These are phyloP conservation scores for Debaryomyces udenii DNA, from an alignment of 1,139 yeast genomes.

Conservation along the genomic window DNA sequence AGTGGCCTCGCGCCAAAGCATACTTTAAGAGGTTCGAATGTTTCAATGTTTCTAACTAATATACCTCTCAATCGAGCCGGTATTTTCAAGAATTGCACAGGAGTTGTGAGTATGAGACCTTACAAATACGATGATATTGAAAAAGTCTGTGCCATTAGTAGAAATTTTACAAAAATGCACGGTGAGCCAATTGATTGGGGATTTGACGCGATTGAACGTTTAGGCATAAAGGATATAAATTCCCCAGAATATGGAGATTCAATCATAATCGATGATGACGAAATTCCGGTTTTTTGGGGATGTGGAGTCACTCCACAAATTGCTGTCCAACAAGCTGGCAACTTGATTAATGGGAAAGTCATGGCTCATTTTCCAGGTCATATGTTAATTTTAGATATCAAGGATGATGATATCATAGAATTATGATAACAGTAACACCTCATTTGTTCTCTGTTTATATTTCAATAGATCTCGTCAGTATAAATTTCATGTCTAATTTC, in stretches of 20 bases:
- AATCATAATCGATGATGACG: conserved; percentile 25
- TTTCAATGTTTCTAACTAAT: conserved; percentile 22
- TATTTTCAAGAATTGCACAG: conserved; percentile 28
- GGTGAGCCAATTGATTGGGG: conserved; percentile 45
- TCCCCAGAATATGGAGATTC: conserved; percentile 32
- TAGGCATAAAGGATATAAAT: conserved; percentile 28
- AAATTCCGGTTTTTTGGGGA: conserved; percentile 42
- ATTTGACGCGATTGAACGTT: conserved; percentile 28
- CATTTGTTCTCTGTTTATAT: no score
- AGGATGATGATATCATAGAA: conserved; percentile 19
- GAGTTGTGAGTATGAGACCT: conserved; percentile 43
- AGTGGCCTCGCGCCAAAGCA: conserved; percentile 29
- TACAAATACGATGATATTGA: conserved; percentile 26
- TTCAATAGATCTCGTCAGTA: no score
- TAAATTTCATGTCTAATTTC: no score
- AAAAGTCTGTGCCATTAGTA: conserved; percentile 27
- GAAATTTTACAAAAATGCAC: conserved; percentile 29
- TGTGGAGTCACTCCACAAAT: conserved; percentile 43
- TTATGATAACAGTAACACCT: no score
- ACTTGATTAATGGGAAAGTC: conserved; percentile 24
- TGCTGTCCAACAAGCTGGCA: conserved; percentile 28
- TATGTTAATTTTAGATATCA: conserved; percentile 33
- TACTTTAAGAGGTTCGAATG: conserved; percentile 11
- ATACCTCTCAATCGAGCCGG: conserved; percentile 31
- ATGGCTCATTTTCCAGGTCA: conserved; percentile 36